Evolutionary conservation across 164 flowering plant genomes (phyloP).

Genomic region (Cinnamomum micranthum): DNA sequence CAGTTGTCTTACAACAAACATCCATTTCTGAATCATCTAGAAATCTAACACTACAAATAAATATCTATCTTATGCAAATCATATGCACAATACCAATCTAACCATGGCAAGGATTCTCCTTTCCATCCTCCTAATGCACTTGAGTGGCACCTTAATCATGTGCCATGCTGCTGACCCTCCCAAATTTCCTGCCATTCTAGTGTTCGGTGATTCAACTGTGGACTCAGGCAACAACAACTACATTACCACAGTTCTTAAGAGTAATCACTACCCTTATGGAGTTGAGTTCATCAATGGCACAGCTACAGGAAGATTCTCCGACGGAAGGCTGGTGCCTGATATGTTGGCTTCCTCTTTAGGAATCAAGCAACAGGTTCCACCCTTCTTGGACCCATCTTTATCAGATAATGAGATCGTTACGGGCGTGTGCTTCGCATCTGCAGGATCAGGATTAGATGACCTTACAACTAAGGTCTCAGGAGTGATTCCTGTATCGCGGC

Average conservation of each 20-base stretch:
- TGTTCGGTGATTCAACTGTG: constrained; percentile 63
- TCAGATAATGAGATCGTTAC: constrained; percentile 30
- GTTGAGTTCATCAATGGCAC: constrained; percentile 24
- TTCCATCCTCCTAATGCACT: neutral
- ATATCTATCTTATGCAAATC: neutral
- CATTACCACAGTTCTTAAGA: constrained; percentile 19
- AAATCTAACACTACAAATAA: neutral
- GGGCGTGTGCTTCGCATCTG: constrained; percentile 59
- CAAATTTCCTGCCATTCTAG: constrained; percentile 37
- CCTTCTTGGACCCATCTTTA: constrained; percentile 41
- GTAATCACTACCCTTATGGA: constrained; percentile 46
- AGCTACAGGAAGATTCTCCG: constrained; percentile 61
- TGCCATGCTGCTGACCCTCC: neutral
- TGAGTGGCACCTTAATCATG: neutral
- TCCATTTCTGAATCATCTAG: too few relatives aligned
- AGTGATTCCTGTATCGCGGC: constrained; percentile 37
- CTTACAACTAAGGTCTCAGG: constrained; percentile 13
- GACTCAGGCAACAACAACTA: constrained; percentile 68
- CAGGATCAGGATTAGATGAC: constrained; percentile 53
- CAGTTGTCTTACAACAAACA: neutral
- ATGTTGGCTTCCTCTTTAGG: constrained; percentile 35
- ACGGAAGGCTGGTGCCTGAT: constrained; percentile 53
- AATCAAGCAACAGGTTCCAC: constrained; percentile 48
- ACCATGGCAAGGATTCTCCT: neutral
- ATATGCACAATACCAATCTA: neutral